Evolutionary conservation across 129 eudicot species (phyloP), one percentile per base, ranked within the genome.

Genomic region (Saussurea involucrata): DNA sequence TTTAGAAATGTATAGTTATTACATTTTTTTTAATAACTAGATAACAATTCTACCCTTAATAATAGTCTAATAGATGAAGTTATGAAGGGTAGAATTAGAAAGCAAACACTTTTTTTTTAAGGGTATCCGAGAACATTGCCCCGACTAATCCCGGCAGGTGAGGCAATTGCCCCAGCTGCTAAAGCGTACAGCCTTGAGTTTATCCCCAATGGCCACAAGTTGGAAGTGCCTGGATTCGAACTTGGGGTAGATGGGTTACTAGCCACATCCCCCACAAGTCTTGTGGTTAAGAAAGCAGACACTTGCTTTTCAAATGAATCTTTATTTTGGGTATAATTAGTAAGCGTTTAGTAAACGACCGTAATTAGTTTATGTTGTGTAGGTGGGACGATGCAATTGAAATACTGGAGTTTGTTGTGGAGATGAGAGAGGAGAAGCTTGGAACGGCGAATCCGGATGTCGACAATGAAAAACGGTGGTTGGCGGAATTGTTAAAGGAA

Each of bases 301-400:
- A 1, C 8, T 4, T 46, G 15, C 20, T 15, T 49, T 46, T 17
- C 1, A 49, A 49, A 49, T 44, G n/a, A n/a, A 49, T 49, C 2
- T 8, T 49, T 49, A 6, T 49, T n/a, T 49, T 17, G 60, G 60
- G 6, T n/a, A n/a, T n/a, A n/a, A n/a, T n/a, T n/a, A n/a, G n/a
- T n/a, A n/a, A n/a, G n/a, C n/a, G n/a, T n/a, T n/a, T n/a, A n/a
- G n/a, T n/a, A n/a, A n/a, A n/a, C n/a, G n/a, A n/a, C n/a, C n/a
- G n/a, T n/a, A n/a, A n/a, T n/a, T n/a, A n/a, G n/a, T n/a, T n/a
- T n/a, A n/a, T 4, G 11, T 18, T 73, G 46, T 63, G 57, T 80
- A 94, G 98, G 82, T 87, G 87, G 81, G 79, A 68, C 17, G 96
- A 94, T 74, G 96, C 98, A 18, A 91, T 94, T 37, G 90, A 86